Evolutionary conservation across 2,329 filamentous ascomycete genomes (phyloP), one percentile per base, ranked within the genome.

Genomic region (Nemania sp.): DNA sequence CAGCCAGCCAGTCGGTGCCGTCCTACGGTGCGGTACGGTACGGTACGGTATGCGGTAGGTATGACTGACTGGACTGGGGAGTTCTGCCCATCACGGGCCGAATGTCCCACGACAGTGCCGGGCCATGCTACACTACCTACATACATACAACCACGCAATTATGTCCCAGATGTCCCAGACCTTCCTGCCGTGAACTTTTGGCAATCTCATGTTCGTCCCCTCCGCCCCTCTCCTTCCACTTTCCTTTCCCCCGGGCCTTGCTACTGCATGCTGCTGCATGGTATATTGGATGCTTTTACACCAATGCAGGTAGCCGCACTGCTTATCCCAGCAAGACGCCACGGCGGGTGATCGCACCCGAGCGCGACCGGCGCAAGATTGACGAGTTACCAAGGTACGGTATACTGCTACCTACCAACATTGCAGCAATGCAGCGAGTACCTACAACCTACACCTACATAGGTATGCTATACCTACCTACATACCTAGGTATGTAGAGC

Each of bases 291-390:
- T 47, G 54, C 54, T 61, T 29, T 62, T 47, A 41, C 61, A 62
- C 68, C 62, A 70, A 67, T 70, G 74, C 72, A 74, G 52, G 65
- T 74, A 75, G 69, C 73, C 73, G 73, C 70, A 67, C 64, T 49
- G 27, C 64, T 67, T 51, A 73, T 73, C 73, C 71, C 62, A 60
- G 68, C 66, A 65, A 62, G 51, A 60, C 67, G 57, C 70, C 72
- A 72, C 70, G 60, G 53, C 67, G 63, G 64, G 68, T 62, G 61
- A 70, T 68, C 63, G 61, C 69, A 69, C 64, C 69, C 63, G 61
- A 64, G 60, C 63, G 61, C 56, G 54, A 66, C 62, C 43, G 59
- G 62, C 49, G 27, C 52, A 58, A 69, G 69, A 70, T 70, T 68
- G 52, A 70, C 68, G 66, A 68, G 52, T 11, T 41, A 32, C 43